Percentiles rank a stretch among this genome's conserved stretches.
phyloP scores from a whole-genome alignment of 73 alveolate genomes.

The Durusdinium trenchii region DNA sequence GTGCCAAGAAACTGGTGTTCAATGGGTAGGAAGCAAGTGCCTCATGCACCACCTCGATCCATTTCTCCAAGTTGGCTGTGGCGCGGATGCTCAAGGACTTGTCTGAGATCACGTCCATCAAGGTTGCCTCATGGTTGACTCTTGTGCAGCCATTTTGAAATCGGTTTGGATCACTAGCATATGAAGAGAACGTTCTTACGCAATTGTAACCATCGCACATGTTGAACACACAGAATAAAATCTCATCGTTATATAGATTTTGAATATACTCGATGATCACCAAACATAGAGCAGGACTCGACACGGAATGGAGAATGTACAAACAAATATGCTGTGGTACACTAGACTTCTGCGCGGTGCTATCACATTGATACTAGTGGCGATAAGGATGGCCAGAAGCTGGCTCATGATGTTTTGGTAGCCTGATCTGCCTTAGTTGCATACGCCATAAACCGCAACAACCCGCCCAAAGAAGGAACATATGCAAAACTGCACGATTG shows the following conservation, averaged over 20 bases:
- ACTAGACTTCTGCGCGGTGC: neutral
- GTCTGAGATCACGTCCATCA: constrained; percentile 53
- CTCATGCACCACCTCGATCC: neutral
- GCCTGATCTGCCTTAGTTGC: constrained; percentile 26
- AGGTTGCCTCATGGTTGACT: neutral
- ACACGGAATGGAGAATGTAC: too few species aligned
- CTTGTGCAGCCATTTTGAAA: neutral
- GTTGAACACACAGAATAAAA: neutral
- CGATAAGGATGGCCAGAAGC: constrained; percentile 73
- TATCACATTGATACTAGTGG: neutral
- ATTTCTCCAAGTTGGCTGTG: constrained; percentile 53
- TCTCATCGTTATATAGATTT: neutral
- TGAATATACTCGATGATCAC: neutral
- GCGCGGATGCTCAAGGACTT: constrained; percentile 71
- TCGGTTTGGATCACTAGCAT: neutral
- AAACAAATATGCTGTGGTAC: neutral
- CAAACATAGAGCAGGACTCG: too few species aligned
- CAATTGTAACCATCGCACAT: neutral
- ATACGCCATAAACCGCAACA: too few species aligned
- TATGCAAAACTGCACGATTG: too few species aligned
- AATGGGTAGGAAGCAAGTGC: constrained; percentile 19
- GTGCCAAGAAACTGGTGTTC: constrained; percentile 5
- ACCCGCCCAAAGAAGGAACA: too few species aligned
- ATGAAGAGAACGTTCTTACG: neutral
- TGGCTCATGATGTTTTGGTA: constrained; percentile 69